A percentile compares a stretch with the other conserved stretches of the same genome.
These are phyloP conservation scores for Ceratocystis huliohia DNA, from an alignment of 2,329 filamentous ascomycete species.

Conservation along the genomic window DNA sequence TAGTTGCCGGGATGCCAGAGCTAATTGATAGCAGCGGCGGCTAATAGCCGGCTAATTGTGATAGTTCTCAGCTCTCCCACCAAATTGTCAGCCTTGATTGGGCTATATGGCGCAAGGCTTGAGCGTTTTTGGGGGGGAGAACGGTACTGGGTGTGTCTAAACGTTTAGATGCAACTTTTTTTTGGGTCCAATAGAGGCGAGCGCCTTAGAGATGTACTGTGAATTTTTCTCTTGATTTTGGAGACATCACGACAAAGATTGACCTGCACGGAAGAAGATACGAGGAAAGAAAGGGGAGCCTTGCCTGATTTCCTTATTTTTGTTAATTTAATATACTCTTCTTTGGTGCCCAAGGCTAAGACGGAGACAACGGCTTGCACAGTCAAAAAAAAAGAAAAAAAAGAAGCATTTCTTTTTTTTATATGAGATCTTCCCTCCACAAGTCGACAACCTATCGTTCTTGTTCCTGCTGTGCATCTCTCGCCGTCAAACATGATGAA, in stretches of 20 bases:
- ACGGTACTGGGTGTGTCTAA: too few relatives aligned
- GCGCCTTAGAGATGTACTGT: background rate
- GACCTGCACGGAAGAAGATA: background rate
- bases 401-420: background rate
- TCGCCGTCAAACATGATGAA: slow-evolving; percentile 20
- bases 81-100: slow-evolving; percentile 15
- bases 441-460: background rate
- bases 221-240: slow-evolving; percentile 3
- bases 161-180: background rate
- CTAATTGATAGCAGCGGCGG: slow-evolving; percentile 9
- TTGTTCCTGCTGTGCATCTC: slow-evolving; percentile 5
- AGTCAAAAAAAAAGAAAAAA: background rate
- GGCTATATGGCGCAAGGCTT: slow-evolving; percentile 5
- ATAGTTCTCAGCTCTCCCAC: background rate
- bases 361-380: background rate
- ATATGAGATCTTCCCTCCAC: background rate
- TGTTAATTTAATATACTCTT: background rate
- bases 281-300: background rate
- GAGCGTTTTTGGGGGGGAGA: background rate
- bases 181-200: slow-evolving; percentile 11
- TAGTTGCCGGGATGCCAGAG: background rate
- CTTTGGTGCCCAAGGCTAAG: background rate
- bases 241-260: slow-evolving; percentile 8
- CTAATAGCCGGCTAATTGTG: slow-evolving; percentile 9
- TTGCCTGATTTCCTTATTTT: background rate